Base-by-base conservation (phyloP, 1,139 yeast species). In the Spathaspora sp. region DNA sequence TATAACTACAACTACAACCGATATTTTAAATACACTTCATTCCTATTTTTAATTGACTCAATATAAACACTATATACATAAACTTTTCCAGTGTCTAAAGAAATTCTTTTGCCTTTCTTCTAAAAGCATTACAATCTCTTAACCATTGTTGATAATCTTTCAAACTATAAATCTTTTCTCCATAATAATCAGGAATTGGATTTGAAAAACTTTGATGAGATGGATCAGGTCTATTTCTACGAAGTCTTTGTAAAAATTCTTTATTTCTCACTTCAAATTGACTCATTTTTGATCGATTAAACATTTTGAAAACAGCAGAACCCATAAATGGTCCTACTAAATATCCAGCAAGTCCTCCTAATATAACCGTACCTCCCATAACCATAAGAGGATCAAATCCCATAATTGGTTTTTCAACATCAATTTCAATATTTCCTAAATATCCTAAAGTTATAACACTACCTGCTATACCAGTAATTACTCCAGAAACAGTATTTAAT, bases 131-230 rank as follows among this genome's bases (percentile, higher is more conserved):
- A 59, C 97, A 89, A 65, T 93, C 98, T 60, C 98, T 82, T 58
- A 93, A 78, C 99, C 99, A 93, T 64, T 89, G 95, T 67, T 90
- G 86, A 68, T 93, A 93, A 56, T 84, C 93, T 58, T 82, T 81
- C 62, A 91, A 70, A 39, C 95, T 86, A 49, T 90, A 89, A 52
- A 93, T 91, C 67, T 89, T 88, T 69, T 93, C 99, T 29, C 99
- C 99, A 62, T 93, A 93, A 69, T 90, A 95, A 65, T 93, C 99
- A 16, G 98, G 97, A 39, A 93, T 96, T 9, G 98, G 99, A 67
- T 93, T 93, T 51, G 93, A 81, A 67, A 89, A 85, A 59, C 91
- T 83, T 69, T 90, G 97, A 46, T 89, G 83, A n/a, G 91, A 80
- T 10, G 99, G 97, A 67, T 93, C 96, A 38, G 91, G 97, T 57